Evolutionary conservation across 2,329 filamentous ascomycete genomes (phyloP).

Genomic region (Aspergillus persii): DNA sequence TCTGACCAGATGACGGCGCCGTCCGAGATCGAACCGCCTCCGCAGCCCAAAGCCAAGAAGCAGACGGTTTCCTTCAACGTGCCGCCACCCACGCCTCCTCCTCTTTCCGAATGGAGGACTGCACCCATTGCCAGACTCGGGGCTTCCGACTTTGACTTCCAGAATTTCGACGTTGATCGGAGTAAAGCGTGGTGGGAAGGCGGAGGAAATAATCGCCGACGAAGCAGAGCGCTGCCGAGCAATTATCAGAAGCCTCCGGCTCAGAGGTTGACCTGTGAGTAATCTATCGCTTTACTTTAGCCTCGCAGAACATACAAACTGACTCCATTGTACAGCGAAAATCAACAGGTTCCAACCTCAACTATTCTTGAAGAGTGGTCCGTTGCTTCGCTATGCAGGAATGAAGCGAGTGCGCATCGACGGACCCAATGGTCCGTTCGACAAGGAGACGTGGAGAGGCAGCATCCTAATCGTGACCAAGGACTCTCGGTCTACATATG

Average conservation of each 20-base stretch:
- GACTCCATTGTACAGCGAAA: slow-evolving; percentile 36
- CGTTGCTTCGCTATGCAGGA: slow-evolving; percentile 84
- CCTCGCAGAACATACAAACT: not conserved
- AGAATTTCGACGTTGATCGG: slow-evolving; percentile 47
- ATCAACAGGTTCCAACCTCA: slow-evolving; percentile 74
- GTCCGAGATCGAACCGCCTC: slow-evolving; percentile 18
- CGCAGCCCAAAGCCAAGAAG: slow-evolving; percentile 33
- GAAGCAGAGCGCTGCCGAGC: slow-evolving; percentile 45
- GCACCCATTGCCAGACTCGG: slow-evolving; percentile 62
- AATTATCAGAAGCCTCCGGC: slow-evolving; percentile 31
- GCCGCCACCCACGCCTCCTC: slow-evolving; percentile 46
- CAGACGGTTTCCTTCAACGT: slow-evolving; percentile 48
- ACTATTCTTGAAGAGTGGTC: slow-evolving; percentile 84
- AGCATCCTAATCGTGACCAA: slow-evolving; percentile 93
- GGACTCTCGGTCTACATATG: slow-evolving; percentile 80
- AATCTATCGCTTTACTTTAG: not conserved
- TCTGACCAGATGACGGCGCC: slow-evolving; percentile 14
- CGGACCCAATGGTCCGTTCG: slow-evolving; percentile 38
- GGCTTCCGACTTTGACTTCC: slow-evolving; percentile 60
- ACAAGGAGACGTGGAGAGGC: slow-evolving; percentile 85
- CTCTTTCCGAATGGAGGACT: slow-evolving; percentile 65
- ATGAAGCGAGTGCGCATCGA: slow-evolving; percentile 57
- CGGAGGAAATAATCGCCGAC: slow-evolving; percentile 47
- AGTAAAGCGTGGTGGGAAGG: slow-evolving; percentile 76
- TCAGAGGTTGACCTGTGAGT: slow-evolving; percentile 34